Evolutionary conservation across 163 green algal genomes (phyloP).

Genomic region (Coccomyxa subellipsoidea): DNA sequence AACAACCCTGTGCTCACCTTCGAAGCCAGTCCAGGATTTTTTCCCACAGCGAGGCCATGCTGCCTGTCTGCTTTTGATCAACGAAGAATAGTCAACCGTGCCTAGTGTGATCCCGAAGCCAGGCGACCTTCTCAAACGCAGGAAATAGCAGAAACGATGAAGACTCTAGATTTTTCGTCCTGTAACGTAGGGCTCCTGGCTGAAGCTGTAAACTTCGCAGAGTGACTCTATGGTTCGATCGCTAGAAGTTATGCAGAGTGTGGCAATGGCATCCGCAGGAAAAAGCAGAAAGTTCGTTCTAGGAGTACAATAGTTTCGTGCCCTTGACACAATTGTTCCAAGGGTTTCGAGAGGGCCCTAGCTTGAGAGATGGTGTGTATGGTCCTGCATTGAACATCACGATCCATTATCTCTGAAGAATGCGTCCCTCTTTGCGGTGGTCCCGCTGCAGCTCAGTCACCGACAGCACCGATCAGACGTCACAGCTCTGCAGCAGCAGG

Average conservation of each 20-base stretch:
- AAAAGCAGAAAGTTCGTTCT: too few species aligned
- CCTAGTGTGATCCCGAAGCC: too few species aligned
- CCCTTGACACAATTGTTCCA: neutral
- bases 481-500: neutral
- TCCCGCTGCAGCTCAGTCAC: neutral
- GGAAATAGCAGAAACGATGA: too few species aligned
- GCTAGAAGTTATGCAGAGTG: too few species aligned
- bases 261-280: too few species aligned
- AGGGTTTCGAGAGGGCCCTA: neutral
- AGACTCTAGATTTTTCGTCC: too few species aligned
- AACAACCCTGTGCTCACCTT: too few species aligned
- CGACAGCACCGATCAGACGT: neutral
- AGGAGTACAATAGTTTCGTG: neutral
- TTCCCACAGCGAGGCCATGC: conserved; percentile 31
- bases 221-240: too few species aligned
- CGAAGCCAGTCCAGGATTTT: conserved; percentile 49
- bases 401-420: neutral
- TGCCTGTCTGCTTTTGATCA: neutral
- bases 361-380: neutral
- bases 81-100: neutral
- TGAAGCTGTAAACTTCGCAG: too few species aligned
- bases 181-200: too few species aligned
- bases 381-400: neutral
- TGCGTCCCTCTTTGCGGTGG: neutral
- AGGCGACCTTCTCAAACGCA: too few species aligned